Percentiles rank a stretch among this genome's conserved stretches.
Evolutionary conservation across 2,329 filamentous ascomycete species (phyloP).

Genomic region (Ceratocystis harringtonii): DNA sequence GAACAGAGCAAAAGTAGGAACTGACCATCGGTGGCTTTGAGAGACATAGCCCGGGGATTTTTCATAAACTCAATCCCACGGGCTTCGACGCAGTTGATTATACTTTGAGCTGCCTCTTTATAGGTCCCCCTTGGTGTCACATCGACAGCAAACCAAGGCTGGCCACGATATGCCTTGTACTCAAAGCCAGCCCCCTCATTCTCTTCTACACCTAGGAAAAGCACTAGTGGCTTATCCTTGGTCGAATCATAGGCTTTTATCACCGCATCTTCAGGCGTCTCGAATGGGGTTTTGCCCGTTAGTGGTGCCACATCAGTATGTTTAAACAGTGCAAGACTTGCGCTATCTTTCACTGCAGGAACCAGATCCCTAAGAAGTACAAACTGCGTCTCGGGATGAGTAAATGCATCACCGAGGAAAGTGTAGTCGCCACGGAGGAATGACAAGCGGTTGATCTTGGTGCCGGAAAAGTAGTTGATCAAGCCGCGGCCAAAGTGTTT

Average conservation of each 20-base stretch:
- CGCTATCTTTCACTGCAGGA: conserved; percentile 45
- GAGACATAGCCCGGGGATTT: conserved; percentile 34
- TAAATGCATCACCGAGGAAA: conserved; percentile 56
- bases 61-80: conserved; percentile 15
- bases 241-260: conserved; percentile 61
- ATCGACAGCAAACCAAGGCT: conserved; percentile 81
- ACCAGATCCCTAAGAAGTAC: conserved; percentile 65
- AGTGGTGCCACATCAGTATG: conserved; percentile 55
- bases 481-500: conserved; percentile 66
- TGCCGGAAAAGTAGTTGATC: conserved; percentile 72
- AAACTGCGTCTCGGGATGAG: conserved; percentile 52
- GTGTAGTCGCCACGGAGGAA: conserved; percentile 56
- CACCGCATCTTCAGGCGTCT: conserved; percentile 53
- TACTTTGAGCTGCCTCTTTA: conserved; percentile 44
- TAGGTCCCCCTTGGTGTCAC: conserved; percentile 56
- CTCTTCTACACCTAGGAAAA: conserved; percentile 79
- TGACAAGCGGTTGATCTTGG: conserved; percentile 61
- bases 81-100: conserved; percentile 21
- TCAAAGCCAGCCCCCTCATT: conserved; percentile 33
- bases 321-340: conserved; percentile 49
- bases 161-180: conserved; percentile 59
- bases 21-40: conserved; percentile 25
- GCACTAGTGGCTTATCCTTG: conserved; percentile 49
- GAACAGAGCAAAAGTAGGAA: neutral
- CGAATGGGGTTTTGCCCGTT: conserved; percentile 58